These are phyloP conservation scores for Daphne laureola DNA, from an alignment of 441 rosid genomes.

Conservation along the genomic window DNA sequence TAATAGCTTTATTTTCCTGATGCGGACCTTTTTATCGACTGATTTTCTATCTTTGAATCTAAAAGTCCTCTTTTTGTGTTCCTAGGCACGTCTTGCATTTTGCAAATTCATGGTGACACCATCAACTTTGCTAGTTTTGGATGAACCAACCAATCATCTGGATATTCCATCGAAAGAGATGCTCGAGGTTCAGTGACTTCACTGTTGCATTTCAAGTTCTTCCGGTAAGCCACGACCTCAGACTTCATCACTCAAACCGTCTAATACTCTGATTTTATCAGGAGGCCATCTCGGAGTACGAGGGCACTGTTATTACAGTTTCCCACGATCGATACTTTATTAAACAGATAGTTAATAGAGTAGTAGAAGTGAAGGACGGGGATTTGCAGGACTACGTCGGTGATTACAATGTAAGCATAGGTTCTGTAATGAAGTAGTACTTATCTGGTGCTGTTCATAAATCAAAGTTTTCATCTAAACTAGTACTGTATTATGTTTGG, in stretches of 20 bases:
- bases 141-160: slow-evolving; percentile 93
- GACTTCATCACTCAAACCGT: slow-evolving; percentile 4
- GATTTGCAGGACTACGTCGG: slow-evolving; percentile 76
- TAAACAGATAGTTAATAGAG: slow-evolving; percentile 93
- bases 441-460: background rate
- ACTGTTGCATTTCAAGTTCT: background rate
- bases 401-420: slow-evolving; percentile 60
- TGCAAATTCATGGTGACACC: slow-evolving; percentile 98
- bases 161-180: slow-evolving; percentile 97
- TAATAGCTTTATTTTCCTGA: too few relatives aligned
- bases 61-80: slow-evolving; percentile 8
- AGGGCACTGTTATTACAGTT: slow-evolving; percentile 77
- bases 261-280: slow-evolving; percentile 20
- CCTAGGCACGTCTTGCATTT: slow-evolving; percentile 86
- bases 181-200: slow-evolving; percentile 70
- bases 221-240: background rate
- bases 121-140: slow-evolving; percentile 72
- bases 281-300: slow-evolving; percentile 89
- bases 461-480: background rate
- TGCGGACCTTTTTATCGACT: too few relatives aligned
- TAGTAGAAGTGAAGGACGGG: slow-evolving; percentile 65
- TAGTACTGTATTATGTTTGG: background rate
- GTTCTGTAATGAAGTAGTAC: background rate
- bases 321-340: slow-evolving; percentile 91
- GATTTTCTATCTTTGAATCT: background rate